phyloP scores from a whole-genome alignment of 495 filamentous ascomycete genomes.

The Terfezia boudieri region DNA sequence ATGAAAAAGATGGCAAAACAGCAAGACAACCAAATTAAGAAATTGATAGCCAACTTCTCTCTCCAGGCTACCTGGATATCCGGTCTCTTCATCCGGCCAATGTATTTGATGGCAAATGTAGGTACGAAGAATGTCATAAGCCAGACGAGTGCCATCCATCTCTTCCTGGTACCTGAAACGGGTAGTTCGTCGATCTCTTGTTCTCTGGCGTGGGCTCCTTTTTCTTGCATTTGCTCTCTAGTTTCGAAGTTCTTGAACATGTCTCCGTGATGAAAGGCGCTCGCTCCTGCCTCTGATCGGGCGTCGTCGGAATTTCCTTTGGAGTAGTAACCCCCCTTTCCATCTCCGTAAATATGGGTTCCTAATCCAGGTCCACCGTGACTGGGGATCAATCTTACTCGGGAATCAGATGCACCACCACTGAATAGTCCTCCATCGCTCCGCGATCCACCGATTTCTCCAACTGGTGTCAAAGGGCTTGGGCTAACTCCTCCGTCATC shows the following conservation, averaged over 20 bases:
- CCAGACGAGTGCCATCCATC: slow-evolving; percentile 81
- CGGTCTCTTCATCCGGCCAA: slow-evolving; percentile 76
- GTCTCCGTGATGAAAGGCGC: slow-evolving; percentile 71
- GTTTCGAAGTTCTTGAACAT: slow-evolving; percentile 98
- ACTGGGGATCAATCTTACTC: slow-evolving; percentile 25
- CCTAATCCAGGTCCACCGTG: slow-evolving; percentile 19
- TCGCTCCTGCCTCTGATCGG: slow-evolving; percentile 73
- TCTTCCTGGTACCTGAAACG: slow-evolving; percentile 60
- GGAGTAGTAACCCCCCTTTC: slow-evolving; percentile 51
- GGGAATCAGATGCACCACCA: slow-evolving; percentile 20
- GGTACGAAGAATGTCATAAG: slow-evolving; percentile 70
- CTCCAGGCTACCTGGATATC: slow-evolving; percentile 90
- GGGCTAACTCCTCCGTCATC: slow-evolving; percentile 25
- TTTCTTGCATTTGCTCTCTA: slow-evolving; percentile 80
- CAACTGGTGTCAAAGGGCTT: slow-evolving; percentile 16
- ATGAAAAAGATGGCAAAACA: slow-evolving; percentile 56
- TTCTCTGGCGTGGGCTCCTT: slow-evolving; percentile 75
- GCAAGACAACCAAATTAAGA: slow-evolving; percentile 88
- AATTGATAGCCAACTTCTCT: slow-evolving; percentile 94
- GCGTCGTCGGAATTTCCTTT: slow-evolving; percentile 52
- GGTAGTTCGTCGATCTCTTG: slow-evolving; percentile 67
- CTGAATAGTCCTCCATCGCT: slow-evolving; percentile 16
- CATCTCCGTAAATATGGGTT: slow-evolving; percentile 16
- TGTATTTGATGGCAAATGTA: slow-evolving; percentile 52
- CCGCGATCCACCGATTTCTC: slow-evolving; percentile 8